Evolutionary conservation across 495 filamentous ascomycete species (phyloP).

Genomic region (Lophiostoma macrostomum): DNA sequence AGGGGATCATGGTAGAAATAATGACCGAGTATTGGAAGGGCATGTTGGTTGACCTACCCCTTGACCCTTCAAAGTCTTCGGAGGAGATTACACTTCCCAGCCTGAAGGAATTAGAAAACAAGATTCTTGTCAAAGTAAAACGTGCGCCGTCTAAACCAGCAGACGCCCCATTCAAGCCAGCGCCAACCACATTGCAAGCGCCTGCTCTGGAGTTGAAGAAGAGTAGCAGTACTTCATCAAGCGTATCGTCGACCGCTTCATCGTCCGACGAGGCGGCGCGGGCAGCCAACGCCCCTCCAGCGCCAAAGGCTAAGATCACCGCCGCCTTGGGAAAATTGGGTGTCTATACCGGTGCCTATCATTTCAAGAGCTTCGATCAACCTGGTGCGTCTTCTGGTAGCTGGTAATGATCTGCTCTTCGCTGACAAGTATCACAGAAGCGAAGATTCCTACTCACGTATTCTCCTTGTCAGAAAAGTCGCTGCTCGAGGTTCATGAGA

Average conservation of each 20-base stretch:
- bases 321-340: constrained; percentile 70
- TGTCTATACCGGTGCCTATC: constrained; percentile 76
- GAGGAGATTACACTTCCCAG: constrained; percentile 58
- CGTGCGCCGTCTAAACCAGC: constrained; percentile 51
- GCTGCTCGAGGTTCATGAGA: constrained; percentile 67
- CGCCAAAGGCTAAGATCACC: constrained; percentile 64
- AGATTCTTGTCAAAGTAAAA: constrained; percentile 91
- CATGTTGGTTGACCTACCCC: constrained; percentile 59
- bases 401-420: background rate
- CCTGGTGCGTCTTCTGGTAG: constrained; percentile 46
- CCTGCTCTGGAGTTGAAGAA: constrained; percentile 8
- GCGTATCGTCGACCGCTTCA: constrained; percentile 7
- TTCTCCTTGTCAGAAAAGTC: constrained; percentile 82
- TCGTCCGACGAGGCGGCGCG: constrained; percentile 28
- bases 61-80: constrained; percentile 40
- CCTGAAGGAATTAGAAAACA: constrained; percentile 62
- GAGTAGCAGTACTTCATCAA: constrained; percentile 1
- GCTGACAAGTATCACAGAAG: constrained; percentile 48
- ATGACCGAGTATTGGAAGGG: constrained; percentile 76
- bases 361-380: constrained; percentile 67
- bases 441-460: constrained; percentile 73
- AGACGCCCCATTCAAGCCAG: constrained; percentile 29
- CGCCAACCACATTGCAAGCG: constrained; percentile 22
- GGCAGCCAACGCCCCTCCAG: constrained; percentile 36
- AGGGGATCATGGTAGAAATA: constrained; percentile 84